Percentiles rank a stretch among this genome's conserved stretches.
phyloP scores from a whole-genome alignment of 1,139 yeast genomes.

The Hyphopichia pseudoburtonii region DNA sequence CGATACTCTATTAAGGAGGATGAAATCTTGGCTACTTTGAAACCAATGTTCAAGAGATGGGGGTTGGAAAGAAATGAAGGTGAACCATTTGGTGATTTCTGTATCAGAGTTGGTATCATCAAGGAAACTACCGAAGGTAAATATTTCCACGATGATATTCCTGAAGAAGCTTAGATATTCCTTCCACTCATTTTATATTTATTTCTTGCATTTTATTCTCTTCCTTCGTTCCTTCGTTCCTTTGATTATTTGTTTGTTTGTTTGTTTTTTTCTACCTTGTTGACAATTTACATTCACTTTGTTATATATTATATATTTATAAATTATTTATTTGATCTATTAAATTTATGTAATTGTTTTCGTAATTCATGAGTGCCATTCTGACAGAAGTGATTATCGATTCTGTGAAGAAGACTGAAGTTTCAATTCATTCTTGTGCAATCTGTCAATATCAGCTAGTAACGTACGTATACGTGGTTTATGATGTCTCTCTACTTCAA shows the following conservation, averaged over 20 bases:
- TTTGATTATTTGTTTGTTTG: background rate
- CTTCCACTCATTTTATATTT: conserved; percentile 1
- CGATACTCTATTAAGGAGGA: conserved; percentile 88
- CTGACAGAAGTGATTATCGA: background rate
- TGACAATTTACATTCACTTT: conserved; percentile 8
- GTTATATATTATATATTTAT: background rate
- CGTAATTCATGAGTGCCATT: background rate
- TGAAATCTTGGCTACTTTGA: conserved; percentile 73
- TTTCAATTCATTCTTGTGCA: conserved; percentile 1
- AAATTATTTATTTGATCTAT: background rate
- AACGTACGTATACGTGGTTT: conserved; percentile 28
- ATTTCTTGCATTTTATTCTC: conserved; percentile 3
- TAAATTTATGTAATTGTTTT: background rate
- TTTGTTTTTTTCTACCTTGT: conserved; percentile 1
- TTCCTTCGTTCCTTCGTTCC: background rate
- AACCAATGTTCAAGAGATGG: conserved; percentile 92
- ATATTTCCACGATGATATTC: conserved; percentile 90
- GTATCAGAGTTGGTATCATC: conserved; percentile 80
- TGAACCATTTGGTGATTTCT: conserved; percentile 95
- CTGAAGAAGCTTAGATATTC: conserved; percentile 60
- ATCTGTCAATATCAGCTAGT: conserved; percentile 27
- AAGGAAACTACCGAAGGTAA: conserved; percentile 89
- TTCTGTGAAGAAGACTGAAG: background rate
- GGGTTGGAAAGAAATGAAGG: conserved; percentile 85
- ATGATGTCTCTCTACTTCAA: conserved; percentile 45